phyloP scores from a whole-genome alignment of 2,329 filamentous ascomycete species.

The Cercospora sojina region DNA sequence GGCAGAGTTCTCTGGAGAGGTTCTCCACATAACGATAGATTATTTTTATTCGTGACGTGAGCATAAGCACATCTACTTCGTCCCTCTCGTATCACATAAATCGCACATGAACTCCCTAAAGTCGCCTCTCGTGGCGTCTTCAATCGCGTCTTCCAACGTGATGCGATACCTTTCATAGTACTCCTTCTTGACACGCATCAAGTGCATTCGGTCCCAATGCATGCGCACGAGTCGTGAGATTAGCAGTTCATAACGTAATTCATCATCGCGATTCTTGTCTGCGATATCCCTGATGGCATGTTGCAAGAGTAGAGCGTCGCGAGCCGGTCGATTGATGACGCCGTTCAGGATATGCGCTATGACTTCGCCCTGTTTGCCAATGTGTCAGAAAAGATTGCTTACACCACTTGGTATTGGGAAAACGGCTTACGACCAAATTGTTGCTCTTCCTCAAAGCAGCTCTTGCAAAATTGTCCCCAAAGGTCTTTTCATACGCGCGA shows the following conservation, averaged over 20 bases:
- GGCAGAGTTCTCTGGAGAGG: too few relatives aligned
- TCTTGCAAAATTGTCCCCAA: conserved; percentile 77
- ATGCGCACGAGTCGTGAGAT: conserved; percentile 83
- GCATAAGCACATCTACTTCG: not conserved
- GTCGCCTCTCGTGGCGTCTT: conserved; percentile 71
- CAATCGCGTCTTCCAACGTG: conserved; percentile 74
- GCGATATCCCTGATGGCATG: conserved; percentile 71
- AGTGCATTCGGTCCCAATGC: conserved; percentile 87
- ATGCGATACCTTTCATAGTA: conserved; percentile 75
- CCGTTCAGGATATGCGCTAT: conserved; percentile 95
- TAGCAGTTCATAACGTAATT: conserved; percentile 77
- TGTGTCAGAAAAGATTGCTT: not conserved
- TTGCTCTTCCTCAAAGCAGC: conserved; percentile 85
- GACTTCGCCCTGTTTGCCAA: conserved; percentile 71
- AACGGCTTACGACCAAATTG: conserved; percentile 81
- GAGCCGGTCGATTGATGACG: conserved; percentile 90
- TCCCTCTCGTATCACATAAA: conserved; percentile 28
- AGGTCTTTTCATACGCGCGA: conserved; percentile 69
- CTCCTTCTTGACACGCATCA: conserved; percentile 74
- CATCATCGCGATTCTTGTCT: conserved; percentile 36
- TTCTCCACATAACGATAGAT: too few relatives aligned
- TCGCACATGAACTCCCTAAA: conserved; percentile 46
- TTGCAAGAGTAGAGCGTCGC: conserved; percentile 85
- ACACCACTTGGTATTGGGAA: not conserved
- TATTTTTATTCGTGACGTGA: too few relatives aligned